Evolutionary conservation across 1,139 yeast species (phyloP).

Genomic region (Geotrichum cucujoidarum): DNA sequence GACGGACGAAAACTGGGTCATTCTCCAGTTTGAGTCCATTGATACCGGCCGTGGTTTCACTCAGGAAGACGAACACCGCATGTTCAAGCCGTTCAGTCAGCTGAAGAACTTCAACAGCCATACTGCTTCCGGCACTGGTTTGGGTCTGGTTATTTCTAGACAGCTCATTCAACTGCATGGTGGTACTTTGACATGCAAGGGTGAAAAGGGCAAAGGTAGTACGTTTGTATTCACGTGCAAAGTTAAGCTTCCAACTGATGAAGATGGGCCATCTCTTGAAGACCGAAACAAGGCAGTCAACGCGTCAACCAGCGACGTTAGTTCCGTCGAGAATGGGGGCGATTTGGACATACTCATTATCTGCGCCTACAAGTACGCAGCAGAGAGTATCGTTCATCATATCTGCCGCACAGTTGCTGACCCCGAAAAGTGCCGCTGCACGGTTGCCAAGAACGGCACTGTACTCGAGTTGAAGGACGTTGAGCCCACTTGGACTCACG

Average conservation of each 20-base stretch:
- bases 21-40: constrained; percentile 62
- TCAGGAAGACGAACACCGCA: constrained; percentile 47
- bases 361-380: constrained; percentile 33
- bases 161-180: constrained; percentile 83
- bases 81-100: constrained; percentile 90
- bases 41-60: constrained; percentile 94
- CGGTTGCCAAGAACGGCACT: constrained; percentile 21
- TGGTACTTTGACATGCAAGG: constrained; percentile 67
- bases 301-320: constrained; percentile 12
- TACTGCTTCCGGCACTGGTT: constrained; percentile 68
- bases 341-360: constrained; percentile 30
- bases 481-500: constrained; percentile 30
- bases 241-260: constrained; percentile 31
- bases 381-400: constrained; percentile 34
- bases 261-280: constrained; percentile 28
- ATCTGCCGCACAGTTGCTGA: constrained; percentile 32
- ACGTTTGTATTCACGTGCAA: constrained; percentile 46
- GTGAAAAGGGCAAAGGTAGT: constrained; percentile 73
- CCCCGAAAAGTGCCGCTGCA: constrained; percentile 27
- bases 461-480: constrained; percentile 8
- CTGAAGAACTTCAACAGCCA: constrained; percentile 38
- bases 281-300: constrained; percentile 23
- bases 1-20: constrained; percentile 35
- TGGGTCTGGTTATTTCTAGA: constrained; percentile 79
- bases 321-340: constrained; percentile 17